Evolutionary conservation across 1,139 yeast species (phyloP).

Genomic region (Yamadazyma siamensis): DNA sequence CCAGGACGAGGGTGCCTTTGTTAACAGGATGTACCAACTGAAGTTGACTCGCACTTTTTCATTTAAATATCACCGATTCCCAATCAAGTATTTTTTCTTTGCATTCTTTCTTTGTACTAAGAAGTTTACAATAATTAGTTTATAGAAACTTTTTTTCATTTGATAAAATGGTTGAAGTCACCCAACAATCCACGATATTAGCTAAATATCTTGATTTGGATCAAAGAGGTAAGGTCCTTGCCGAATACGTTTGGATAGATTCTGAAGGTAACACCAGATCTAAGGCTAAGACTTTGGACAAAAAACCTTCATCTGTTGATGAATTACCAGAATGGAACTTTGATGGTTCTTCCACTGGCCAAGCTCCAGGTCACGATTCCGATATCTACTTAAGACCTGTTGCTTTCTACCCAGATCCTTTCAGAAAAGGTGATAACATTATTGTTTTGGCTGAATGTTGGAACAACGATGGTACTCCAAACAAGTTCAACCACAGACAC

Average conservation of each 20-base stretch:
- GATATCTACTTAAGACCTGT: constrained; percentile 93
- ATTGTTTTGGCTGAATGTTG: constrained; percentile 94
- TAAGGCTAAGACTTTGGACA: constrained; percentile 81
- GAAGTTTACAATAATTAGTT: neutral
- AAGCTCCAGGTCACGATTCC: constrained; percentile 98
- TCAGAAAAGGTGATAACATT: constrained; percentile 96
- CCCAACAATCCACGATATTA: constrained; percentile 73
- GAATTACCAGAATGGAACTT: constrained; percentile 99
- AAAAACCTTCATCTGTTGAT: constrained; percentile 67
- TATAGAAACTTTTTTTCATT: neutral
- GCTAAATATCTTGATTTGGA: constrained; percentile 79
- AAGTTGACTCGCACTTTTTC: neutral
- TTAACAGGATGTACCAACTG: too few relatives aligned
- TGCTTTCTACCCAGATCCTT: constrained; percentile 92
- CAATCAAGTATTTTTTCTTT: neutral
- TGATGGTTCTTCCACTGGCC: constrained; percentile 97
- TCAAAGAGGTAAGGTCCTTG: constrained; percentile 84
- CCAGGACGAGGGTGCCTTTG: too few relatives aligned
- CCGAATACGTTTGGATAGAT: constrained; percentile 98
- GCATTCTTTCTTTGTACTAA: neutral
- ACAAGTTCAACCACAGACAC: constrained; percentile 96
- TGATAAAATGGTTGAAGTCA: constrained; percentile 37
- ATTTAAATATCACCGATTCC: constrained; percentile 4
- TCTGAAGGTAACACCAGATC: constrained; percentile 91
- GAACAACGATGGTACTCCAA: constrained; percentile 98